phyloP scores from a whole-genome alignment of 2,329 filamentous ascomycete species.

The Huntiella bhutanensis region DNA sequence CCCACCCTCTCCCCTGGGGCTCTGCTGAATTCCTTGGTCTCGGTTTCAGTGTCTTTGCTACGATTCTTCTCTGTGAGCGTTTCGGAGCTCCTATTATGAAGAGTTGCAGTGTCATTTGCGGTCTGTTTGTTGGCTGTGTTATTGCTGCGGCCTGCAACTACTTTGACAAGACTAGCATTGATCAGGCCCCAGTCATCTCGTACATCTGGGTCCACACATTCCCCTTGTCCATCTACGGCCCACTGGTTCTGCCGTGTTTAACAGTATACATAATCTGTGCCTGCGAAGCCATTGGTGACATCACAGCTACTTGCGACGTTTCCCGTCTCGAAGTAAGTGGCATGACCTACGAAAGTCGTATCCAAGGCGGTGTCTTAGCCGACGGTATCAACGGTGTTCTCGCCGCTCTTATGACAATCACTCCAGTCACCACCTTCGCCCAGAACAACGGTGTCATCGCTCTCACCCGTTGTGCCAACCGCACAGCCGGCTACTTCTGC shows the following conservation, averaged over 20 bases:
- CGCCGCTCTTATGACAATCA: constrained; percentile 59
- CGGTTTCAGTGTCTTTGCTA: constrained; percentile 62
- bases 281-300: constrained; percentile 64
- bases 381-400: constrained; percentile 61
- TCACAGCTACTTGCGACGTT: constrained; percentile 67
- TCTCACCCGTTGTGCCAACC: constrained; percentile 62
- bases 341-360: constrained; percentile 50
- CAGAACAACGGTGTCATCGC: constrained; percentile 78
- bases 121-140: constrained; percentile 56
- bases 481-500: constrained; percentile 60
- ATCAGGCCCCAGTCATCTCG: constrained; percentile 48
- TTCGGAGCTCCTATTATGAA: constrained; percentile 77
- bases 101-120: constrained; percentile 55
- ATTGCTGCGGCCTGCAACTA: constrained; percentile 63
- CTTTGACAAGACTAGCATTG: constrained; percentile 55
- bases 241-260: constrained; percentile 53
- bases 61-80: constrained; percentile 62
- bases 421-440: constrained; percentile 62
- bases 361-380: constrained; percentile 61
- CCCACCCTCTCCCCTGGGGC: constrained; percentile 59
- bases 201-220: constrained; percentile 72
- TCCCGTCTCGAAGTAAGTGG: constrained; percentile 58
- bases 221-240: constrained; percentile 50
- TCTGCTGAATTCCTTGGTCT: constrained; percentile 59
- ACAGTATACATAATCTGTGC: constrained; percentile 54